These are phyloP conservation scores for Oryza punctata DNA, from an alignment of 176 grass and related monocot species.

Conservation along the genomic window DNA sequence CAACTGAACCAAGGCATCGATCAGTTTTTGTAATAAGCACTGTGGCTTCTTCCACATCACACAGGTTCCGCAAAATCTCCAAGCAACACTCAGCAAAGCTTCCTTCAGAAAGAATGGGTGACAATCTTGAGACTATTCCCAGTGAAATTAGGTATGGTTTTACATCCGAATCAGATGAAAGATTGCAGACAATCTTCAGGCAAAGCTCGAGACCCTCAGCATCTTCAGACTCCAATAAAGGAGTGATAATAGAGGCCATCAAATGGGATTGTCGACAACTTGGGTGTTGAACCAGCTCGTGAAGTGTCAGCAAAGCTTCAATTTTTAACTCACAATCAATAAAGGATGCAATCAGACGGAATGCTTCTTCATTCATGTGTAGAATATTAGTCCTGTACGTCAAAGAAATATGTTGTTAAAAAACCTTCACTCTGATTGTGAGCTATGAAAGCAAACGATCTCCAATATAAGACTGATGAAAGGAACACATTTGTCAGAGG, in stretches of 20 bases:
- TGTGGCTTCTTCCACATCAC: slow-evolving; percentile 57
- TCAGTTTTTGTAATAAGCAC: slow-evolving; percentile 52
- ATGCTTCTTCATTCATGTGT: slow-evolving; percentile 55
- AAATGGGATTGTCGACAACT: slow-evolving; percentile 45
- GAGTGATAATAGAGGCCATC: slow-evolving; percentile 49
- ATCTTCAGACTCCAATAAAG: slow-evolving; percentile 62
- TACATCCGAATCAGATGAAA: slow-evolving; percentile 55
- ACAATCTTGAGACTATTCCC: slow-evolving; percentile 67
- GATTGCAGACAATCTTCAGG: slow-evolving; percentile 66
- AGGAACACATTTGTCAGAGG: neutral
- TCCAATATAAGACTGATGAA: slow-evolving; percentile 19
- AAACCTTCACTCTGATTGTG: neutral
- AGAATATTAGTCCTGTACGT: slow-evolving; percentile 56
- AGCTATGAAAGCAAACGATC: slow-evolving; percentile 8
- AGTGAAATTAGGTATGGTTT: slow-evolving; percentile 61
- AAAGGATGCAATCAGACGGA: slow-evolving; percentile 59
- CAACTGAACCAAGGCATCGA: slow-evolving; percentile 64
- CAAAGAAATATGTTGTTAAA: slow-evolving; percentile 12
- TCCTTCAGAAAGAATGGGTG: slow-evolving; percentile 63
- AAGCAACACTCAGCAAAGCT: slow-evolving; percentile 58
- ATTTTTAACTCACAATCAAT: slow-evolving; percentile 56
- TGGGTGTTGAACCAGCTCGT: slow-evolving; percentile 51
- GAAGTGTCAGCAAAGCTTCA: slow-evolving; percentile 64
- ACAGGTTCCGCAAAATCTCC: slow-evolving; percentile 65
- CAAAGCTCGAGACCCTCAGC: slow-evolving; percentile 52